A percentile compares a stretch with the other conserved stretches of the same genome.
Evolutionary conservation across 192 early-diverging fungal species (phyloP).

Genomic region (Hyaloraphidium curvatum): DNA sequence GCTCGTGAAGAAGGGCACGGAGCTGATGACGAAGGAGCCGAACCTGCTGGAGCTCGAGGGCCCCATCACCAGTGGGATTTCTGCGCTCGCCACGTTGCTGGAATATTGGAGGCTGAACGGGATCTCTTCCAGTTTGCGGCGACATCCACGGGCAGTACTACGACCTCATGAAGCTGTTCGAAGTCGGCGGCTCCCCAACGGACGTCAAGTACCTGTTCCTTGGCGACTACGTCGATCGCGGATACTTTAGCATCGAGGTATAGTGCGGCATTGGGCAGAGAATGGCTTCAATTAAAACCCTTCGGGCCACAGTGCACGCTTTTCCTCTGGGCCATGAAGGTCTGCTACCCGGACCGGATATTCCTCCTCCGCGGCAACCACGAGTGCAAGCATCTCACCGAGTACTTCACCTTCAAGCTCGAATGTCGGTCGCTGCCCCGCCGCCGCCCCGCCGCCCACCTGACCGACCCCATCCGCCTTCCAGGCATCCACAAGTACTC

Average conservation of each 20-base stretch:
- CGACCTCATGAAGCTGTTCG: slow-evolving; percentile 20
- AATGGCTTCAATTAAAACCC: too few species aligned
- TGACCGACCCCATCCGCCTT: too few species aligned
- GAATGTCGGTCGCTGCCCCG: slow-evolving; percentile 10
- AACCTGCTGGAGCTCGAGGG: slow-evolving; percentile 6
- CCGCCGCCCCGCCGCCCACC: too few species aligned
- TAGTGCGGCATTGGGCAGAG: not conserved
- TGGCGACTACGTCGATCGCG: slow-evolving; percentile 22
- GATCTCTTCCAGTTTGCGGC: slow-evolving; percentile 13
- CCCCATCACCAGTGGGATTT: slow-evolving; percentile 7
- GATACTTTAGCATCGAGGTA: slow-evolving; percentile 18
- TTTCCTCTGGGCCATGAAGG: slow-evolving; percentile 19
- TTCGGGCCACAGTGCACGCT: slow-evolving; percentile 12
- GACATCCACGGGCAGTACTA: slow-evolving; percentile 22
- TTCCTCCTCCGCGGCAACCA: slow-evolving; percentile 25
- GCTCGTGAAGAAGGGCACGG: slow-evolving; percentile 5
- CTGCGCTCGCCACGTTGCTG: not conserved
- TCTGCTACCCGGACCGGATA: slow-evolving; percentile 13
- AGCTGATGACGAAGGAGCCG: slow-evolving; percentile 4
- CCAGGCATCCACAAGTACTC: slow-evolving; percentile 17
- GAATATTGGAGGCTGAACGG: not conserved
- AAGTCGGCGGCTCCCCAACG: slow-evolving; percentile 14
- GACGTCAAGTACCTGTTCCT: slow-evolving; percentile 18
- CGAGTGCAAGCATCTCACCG: slow-evolving; percentile 18
- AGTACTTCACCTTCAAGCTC: slow-evolving; percentile 19